phyloP scores from a whole-genome alignment of 2,329 filamentous ascomycete genomes.

The Pseudocercospora pini-densiflorae region DNA sequence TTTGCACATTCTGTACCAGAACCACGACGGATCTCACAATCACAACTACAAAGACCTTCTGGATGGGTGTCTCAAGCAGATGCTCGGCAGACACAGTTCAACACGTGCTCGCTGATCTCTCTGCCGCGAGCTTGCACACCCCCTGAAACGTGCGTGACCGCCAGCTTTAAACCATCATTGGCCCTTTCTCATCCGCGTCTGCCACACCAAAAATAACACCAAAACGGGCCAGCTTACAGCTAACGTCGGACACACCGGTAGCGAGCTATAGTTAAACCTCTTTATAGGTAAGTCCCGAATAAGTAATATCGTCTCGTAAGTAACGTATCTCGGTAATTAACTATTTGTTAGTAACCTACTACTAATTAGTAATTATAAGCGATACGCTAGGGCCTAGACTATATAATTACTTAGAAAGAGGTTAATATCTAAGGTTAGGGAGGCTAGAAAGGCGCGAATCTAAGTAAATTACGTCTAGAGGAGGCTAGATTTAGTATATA shows the following conservation, averaged over 20 bases:
- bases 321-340: too few species aligned
- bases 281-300: too few species aligned
- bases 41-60: background rate
- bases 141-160: constrained; percentile 6
- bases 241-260: background rate
- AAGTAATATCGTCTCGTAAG: too few species aligned
- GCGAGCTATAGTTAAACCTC: too few species aligned
- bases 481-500: too few species aligned
- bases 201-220: background rate
- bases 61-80: background rate
- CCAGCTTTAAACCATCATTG: background rate
- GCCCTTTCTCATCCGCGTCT: background rate
- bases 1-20: background rate
- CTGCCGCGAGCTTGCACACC: background rate
- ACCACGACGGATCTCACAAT: background rate
- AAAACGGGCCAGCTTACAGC: background rate
- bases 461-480: too few species aligned
- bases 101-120: background rate
- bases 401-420: too few species aligned
- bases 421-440: too few species aligned
- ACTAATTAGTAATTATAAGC: too few species aligned
- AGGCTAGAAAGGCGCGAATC: too few species aligned
- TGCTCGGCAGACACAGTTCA: background rate
- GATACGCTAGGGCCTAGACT: too few species aligned
- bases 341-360: too few species aligned